Evolutionary conservation across 352 stramenopile genomes (phyloP).

Genomic region (Elongisporangium prolatum): DNA sequence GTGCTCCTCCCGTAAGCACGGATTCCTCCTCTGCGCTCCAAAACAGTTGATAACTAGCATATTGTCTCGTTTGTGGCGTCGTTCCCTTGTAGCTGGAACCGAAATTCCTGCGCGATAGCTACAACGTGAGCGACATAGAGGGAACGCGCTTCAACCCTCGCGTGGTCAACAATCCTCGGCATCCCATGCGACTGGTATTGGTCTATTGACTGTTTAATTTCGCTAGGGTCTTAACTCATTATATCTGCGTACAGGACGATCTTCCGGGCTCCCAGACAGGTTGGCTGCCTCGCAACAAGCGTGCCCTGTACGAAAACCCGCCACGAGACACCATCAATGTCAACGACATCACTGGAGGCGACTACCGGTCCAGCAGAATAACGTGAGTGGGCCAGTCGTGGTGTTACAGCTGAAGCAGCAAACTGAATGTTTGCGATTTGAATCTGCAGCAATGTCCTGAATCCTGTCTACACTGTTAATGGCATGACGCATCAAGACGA

Average conservation of each 20-base stretch:
- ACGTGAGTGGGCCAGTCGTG: constrained; percentile 31
- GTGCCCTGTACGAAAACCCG: constrained; percentile 37
- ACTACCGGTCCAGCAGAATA: constrained; percentile 67
- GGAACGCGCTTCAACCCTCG: constrained; percentile 45
- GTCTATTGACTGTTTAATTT: not conserved
- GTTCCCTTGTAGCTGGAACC: constrained; percentile 22
- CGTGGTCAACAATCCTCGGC: constrained; percentile 36
- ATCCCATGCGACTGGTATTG: constrained; percentile 36
- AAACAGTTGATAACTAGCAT: not conserved
- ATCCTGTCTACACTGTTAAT: constrained; percentile 73
- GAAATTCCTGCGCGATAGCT: constrained; percentile 72
- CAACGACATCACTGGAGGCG: constrained; percentile 60
- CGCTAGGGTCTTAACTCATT: not conserved
- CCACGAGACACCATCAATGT: constrained; percentile 64
- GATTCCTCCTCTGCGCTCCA: not conserved
- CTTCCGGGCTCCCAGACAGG: constrained; percentile 47
- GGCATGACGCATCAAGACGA: constrained; percentile 55
- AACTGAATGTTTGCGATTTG: too few relatives aligned
- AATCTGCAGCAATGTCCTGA: constrained; percentile 48
- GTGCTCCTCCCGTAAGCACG: constrained; percentile 25
- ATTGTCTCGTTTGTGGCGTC: not conserved
- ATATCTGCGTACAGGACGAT: constrained; percentile 29
- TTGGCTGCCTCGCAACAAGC: constrained; percentile 53
- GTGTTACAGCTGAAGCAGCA: too few relatives aligned
- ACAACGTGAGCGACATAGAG: constrained; percentile 69